Evolutionary conservation across 2,329 filamentous ascomycete species (phyloP).

Genomic region (Oidium heveae): DNA sequence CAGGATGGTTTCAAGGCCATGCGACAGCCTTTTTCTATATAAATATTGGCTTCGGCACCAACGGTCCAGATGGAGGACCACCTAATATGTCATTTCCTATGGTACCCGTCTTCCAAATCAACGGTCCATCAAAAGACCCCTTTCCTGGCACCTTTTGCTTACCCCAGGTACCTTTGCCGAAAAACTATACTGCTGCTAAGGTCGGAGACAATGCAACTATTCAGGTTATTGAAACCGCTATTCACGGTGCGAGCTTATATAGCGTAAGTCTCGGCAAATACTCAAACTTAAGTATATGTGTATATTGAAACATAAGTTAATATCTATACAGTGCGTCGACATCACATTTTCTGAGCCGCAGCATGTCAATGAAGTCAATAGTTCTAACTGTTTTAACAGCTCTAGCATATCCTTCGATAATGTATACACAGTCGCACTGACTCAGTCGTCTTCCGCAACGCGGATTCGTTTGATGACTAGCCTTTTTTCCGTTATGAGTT

Average conservation of each 20-base stretch:
- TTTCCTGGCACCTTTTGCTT: conserved; percentile 77
- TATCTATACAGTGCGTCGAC: conserved; percentile 53
- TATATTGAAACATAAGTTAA: not conserved
- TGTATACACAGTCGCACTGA: conserved; percentile 36
- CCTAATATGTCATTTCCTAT: conserved; percentile 72
- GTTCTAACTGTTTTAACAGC: conserved; percentile 69
- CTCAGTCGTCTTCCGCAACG: too few species aligned
- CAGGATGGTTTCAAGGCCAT: conserved; percentile 90
- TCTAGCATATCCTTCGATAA: conserved; percentile 11
- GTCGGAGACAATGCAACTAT: conserved; percentile 79
- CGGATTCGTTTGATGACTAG: too few species aligned
- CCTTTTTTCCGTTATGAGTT: too few species aligned
- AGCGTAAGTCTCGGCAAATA: conserved; percentile 10
- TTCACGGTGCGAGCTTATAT: conserved; percentile 59
- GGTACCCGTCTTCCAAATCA: conserved; percentile 56
- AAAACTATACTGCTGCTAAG: conserved; percentile 35
- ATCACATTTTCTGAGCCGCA: conserved; percentile 69
- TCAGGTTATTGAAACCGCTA: conserved; percentile 59
- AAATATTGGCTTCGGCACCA: conserved; percentile 66
- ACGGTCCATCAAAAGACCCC: conserved; percentile 57
- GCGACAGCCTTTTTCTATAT: conserved; percentile 60
- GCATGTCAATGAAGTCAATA: conserved; percentile 54
- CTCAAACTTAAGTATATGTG: not conserved
- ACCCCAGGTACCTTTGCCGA: conserved; percentile 66
- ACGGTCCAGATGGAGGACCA: conserved; percentile 38